Evolutionary conservation across 352 stramenopile genomes (phyloP).

Genomic region (Phytophthora hybrid): DNA sequence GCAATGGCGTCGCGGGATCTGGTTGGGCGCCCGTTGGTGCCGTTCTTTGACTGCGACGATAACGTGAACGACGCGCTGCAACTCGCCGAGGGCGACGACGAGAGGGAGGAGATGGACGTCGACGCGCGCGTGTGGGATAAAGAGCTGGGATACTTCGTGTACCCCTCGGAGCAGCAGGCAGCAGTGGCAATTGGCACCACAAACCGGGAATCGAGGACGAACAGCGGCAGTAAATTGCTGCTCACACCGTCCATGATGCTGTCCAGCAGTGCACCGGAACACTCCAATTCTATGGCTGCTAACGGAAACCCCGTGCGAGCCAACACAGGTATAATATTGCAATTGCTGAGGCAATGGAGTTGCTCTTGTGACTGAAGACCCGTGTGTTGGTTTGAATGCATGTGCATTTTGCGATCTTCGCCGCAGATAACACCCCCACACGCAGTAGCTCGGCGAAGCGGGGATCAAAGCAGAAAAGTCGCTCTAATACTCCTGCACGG

Average conservation of each 20-base stretch:
- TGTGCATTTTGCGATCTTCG: constrained; percentile 25
- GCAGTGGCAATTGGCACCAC: constrained; percentile 22
- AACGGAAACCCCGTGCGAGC: constrained; percentile 20
- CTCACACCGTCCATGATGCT: constrained; percentile 83
- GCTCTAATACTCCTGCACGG: constrained; percentile 51
- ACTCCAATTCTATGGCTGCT: constrained; percentile 32
- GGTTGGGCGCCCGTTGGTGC: constrained; percentile 75
- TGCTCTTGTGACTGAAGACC: constrained; percentile 22
- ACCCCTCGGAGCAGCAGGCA: constrained; percentile 56
- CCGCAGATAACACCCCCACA: constrained; percentile 27
- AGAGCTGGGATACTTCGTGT: constrained; percentile 86
- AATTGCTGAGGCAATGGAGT: constrained; percentile 17
- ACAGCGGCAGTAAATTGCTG: constrained; percentile 53
- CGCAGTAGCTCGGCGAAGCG: constrained; percentile 66
- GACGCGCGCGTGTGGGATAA: constrained; percentile 89
- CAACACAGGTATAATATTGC: constrained; percentile 35
- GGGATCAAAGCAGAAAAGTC: constrained; percentile 50
- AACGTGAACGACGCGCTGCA: constrained; percentile 77
- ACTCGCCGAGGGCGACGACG: constrained; percentile 43
- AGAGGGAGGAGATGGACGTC: constrained; percentile 71
- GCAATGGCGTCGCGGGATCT: constrained; percentile 50
- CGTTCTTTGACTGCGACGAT: constrained; percentile 78
- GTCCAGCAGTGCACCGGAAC: constrained; percentile 66
- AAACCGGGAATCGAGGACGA: constrained; percentile 29
- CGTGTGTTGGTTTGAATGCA: constrained; percentile 19